Conservation (phyloP, 371 early-diverging fungal species). For the Vairimorpha apis region DNA sequence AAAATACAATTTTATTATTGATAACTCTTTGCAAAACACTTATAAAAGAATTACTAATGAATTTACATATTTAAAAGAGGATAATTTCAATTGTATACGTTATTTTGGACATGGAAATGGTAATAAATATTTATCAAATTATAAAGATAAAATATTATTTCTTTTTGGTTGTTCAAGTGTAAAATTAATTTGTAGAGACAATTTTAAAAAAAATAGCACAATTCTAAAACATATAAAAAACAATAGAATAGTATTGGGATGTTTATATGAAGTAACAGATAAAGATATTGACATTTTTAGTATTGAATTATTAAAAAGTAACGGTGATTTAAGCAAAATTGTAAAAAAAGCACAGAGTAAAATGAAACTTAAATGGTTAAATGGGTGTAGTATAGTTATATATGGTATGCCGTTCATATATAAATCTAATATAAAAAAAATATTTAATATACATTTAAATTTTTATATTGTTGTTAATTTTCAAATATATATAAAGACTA, state of each 20-base stretch:
- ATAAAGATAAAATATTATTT: slow-evolving; percentile 39
- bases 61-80: slow-evolving; percentile 1
- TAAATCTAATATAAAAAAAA: neutral
- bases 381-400: slow-evolving; percentile 85
- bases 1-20: slow-evolving; percentile 36
- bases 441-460: neutral
- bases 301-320: slow-evolving; percentile 46
- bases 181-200: slow-evolving; percentile 37
- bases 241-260: slow-evolving; percentile 78
- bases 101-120: slow-evolving; percentile 96
- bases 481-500: neutral
- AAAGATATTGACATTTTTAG: slow-evolving; percentile 79
- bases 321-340: slow-evolving; percentile 65
- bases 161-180: slow-evolving; percentile 62
- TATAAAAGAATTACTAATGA: slow-evolving; percentile 18
- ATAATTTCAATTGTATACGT: slow-evolving; percentile 23
- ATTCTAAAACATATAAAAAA: slow-evolving; percentile 42
- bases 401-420: slow-evolving; percentile 67
- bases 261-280: slow-evolving; percentile 98
- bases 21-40: slow-evolving; percentile 52
- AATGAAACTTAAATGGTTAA: slow-evolving; percentile 71
- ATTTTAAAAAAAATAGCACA: slow-evolving; percentile 47
- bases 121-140: slow-evolving; percentile 68
- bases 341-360: slow-evolving; percentile 72
- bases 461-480: neutral